Percentiles rank a stretch among this genome's conserved stretches.
These are phyloP conservation scores for Boletus rex-veris DNA, from an alignment of 768 basidiomycete genomes.

Conservation along the genomic window DNA sequence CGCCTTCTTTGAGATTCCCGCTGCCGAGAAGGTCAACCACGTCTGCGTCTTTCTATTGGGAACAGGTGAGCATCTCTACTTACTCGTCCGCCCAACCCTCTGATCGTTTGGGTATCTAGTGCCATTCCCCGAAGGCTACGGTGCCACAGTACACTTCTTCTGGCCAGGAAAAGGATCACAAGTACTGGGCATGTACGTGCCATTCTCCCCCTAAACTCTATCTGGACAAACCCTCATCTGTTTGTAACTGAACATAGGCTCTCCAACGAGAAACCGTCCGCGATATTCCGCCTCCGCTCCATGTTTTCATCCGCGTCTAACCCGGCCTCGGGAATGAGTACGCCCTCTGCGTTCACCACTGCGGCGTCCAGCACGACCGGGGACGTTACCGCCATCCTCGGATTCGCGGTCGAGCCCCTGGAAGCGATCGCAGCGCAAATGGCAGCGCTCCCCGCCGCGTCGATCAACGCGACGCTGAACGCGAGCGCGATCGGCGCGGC, in stretches of 20 bases:
- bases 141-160: constrained; percentile 79
- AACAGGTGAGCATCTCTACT: constrained; percentile 46
- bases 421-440: constrained; percentile 57
- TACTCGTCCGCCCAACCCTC: background rate
- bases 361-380: constrained; percentile 31
- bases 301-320: constrained; percentile 43
- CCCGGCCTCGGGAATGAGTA: constrained; percentile 30
- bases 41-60: constrained; percentile 82
- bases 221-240: background rate
- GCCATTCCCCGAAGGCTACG: constrained; percentile 80
- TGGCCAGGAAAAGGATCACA: constrained; percentile 89
- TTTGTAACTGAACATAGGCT: constrained; percentile 46
- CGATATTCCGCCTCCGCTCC: constrained; percentile 79
- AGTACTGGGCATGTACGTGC: constrained; percentile 72
- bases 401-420: constrained; percentile 78
- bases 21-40: constrained; percentile 76
- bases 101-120: constrained; percentile 37
- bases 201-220: background rate
- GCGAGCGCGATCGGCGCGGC: constrained; percentile 10
- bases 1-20: constrained; percentile 70
- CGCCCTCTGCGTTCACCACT: constrained; percentile 32
- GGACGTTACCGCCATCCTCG: constrained; percentile 70
- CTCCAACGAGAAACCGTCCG: constrained; percentile 86
- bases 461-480: constrained; percentile 25
- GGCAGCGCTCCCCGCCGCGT: constrained; percentile 37